Conservation (phyloP, 257 asterid genomes). For the Misopates orontium region DNA sequence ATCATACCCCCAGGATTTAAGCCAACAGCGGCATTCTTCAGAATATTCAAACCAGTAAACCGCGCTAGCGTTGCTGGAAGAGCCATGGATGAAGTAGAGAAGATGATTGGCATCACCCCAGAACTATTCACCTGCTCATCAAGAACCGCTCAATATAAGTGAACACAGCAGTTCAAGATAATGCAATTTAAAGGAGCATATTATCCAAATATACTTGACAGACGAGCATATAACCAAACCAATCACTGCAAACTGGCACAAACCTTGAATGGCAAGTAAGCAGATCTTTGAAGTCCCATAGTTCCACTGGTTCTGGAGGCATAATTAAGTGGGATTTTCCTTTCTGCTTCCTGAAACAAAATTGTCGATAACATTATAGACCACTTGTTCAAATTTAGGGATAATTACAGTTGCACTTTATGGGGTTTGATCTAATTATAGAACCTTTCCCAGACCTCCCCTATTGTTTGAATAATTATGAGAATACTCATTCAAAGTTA, state of each 20-base stretch:
- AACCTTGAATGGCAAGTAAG: constrained; percentile 96
- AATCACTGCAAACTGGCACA: constrained; percentile 17
- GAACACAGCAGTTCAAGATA: constrained; percentile 11
- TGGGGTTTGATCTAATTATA: too few relatives aligned
- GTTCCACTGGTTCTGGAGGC: constrained; percentile 77
- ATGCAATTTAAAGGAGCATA: not conserved
- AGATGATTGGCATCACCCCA: constrained; percentile 99
- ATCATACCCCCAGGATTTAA: constrained; percentile 90
- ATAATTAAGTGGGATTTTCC: constrained; percentile 92
- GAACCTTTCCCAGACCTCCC: too few relatives aligned
- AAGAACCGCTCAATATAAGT: constrained; percentile 13
- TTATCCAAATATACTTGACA: constrained; percentile 1
- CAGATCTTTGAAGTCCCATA: constrained; percentile 81
- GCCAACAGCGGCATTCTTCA: constrained; percentile 77
- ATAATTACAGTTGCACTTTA: too few relatives aligned
- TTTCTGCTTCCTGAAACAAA: constrained; percentile 92
- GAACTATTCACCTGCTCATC: constrained; percentile 85
- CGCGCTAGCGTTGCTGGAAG: constrained; percentile 97
- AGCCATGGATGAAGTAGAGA: constrained; percentile 95
- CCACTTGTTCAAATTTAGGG: constrained; percentile 14
- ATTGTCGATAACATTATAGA: constrained; percentile 17
- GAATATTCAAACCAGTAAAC: constrained; percentile 76
- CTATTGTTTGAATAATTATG: too few relatives aligned
- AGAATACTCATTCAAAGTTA: too few relatives aligned
- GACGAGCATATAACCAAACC: too few relatives aligned